Evolutionary conservation across 768 basidiomycete genomes (phyloP).

Genomic region (Mycena leptocephala): DNA sequence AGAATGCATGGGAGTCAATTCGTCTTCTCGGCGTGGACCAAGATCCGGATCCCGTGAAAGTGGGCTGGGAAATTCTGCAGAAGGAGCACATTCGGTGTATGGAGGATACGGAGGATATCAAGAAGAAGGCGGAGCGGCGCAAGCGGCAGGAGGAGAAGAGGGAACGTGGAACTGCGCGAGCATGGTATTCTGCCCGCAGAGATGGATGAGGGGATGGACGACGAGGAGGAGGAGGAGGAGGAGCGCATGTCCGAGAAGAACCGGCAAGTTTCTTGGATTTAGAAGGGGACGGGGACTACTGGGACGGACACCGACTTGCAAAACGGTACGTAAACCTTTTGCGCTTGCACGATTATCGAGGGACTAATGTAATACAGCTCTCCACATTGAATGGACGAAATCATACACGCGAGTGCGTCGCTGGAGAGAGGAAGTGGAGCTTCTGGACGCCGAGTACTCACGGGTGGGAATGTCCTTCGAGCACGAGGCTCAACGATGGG

Average conservation of each 20-base stretch:
- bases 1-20: too few species aligned
- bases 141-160: background rate
- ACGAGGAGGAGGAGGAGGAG: background rate
- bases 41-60: too few species aligned
- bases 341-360: background rate
- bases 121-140: background rate
- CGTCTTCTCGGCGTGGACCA: too few species aligned
- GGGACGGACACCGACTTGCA: background rate
- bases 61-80: too few species aligned
- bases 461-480: background rate
- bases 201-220: background rate
- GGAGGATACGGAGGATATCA: too few species aligned
- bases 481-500: background rate
- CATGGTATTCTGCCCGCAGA: background rate
- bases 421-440: background rate
- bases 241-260: background rate
- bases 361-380: slow-evolving; percentile 8
- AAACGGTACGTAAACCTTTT: background rate
- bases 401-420: background rate
- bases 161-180: background rate
- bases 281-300: background rate
- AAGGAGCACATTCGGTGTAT: too few species aligned
- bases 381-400: slow-evolving; percentile 18
- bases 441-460: background rate
- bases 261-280: background rate